phyloP scores from a whole-genome alignment of 768 basidiomycete genomes.

The Calocera cornea region DNA sequence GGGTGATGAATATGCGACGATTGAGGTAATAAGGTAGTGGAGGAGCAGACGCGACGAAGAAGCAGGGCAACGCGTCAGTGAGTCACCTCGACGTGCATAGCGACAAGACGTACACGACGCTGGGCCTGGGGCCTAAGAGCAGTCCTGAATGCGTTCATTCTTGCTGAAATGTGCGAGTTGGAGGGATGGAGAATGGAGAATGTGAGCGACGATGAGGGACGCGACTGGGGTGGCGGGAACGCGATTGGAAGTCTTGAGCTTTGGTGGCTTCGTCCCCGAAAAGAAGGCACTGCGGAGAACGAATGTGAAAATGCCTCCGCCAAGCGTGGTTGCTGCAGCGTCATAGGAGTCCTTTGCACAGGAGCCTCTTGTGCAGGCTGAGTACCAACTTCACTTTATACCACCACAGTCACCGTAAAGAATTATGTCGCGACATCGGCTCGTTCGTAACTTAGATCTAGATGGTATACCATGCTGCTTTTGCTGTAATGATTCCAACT shows the following conservation, averaged over 20 bases:
- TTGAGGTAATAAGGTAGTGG: too few species aligned
- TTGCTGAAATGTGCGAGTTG: background rate
- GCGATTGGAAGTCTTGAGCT: background rate
- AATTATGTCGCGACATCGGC: conserved; percentile 81
- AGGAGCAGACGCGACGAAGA: too few species aligned
- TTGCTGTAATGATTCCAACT: background rate
- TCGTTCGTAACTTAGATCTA: conserved; percentile 74
- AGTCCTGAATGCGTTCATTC: background rate
- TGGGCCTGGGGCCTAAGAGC: background rate
- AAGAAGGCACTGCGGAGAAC: background rate
- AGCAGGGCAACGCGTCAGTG: background rate
- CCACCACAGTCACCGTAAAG: background rate
- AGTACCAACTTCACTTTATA: background rate
- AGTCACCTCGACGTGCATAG: background rate
- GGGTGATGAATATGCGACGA: background rate
- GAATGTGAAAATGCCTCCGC: background rate
- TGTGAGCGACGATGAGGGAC: background rate
- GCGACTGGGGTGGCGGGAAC: background rate
- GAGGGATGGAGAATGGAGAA: background rate
- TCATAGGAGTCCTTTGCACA: too few species aligned
- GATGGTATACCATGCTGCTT: conserved; percentile 20
- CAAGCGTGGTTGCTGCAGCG: background rate
- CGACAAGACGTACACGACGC: background rate
- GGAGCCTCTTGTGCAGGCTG: too few species aligned
- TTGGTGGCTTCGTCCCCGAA: background rate